phyloP scores from a whole-genome alignment of 78 protist genomes.

The Pigoraptor vietnamica region DNA sequence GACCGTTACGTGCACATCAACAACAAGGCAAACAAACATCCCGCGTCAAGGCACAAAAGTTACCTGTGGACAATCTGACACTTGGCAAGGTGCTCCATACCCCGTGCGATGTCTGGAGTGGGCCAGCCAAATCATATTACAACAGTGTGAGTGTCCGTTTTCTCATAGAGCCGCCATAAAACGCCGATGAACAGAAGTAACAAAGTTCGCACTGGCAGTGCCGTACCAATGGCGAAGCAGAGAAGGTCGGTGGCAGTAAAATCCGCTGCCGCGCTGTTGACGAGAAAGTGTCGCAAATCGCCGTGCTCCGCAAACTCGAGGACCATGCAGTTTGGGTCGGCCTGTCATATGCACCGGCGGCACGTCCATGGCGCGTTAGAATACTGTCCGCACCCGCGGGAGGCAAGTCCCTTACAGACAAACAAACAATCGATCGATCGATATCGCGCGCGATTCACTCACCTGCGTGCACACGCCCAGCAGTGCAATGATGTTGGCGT shows the following conservation, averaged over 20 bases:
- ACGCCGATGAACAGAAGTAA: not conserved
- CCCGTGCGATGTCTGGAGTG: not conserved
- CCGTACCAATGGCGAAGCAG: not conserved
- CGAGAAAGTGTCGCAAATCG: not conserved
- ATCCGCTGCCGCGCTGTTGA: not conserved
- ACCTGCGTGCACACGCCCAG: not conserved
- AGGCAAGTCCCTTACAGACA: no score
- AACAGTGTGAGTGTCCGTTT: not conserved
- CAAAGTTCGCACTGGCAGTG: not conserved
- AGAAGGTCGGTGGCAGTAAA: not conserved
- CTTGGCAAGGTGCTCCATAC: not conserved
- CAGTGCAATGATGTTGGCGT: not conserved
- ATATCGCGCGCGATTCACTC: no score
- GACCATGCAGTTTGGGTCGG: not conserved
- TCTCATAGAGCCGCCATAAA: not conserved
- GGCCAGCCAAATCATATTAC: not conserved
- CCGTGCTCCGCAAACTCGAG: not conserved
- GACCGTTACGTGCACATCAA: no score
- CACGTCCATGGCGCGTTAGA: no score
- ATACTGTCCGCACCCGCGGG: no score
- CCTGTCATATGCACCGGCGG: no score
- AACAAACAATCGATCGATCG: no score
- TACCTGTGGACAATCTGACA: not conserved
- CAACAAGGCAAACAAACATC: no score
- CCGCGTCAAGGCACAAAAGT: not conserved